Conservation (phyloP, 1,284 basidiomycete species). For the Melampsora larici-populina region DNA sequence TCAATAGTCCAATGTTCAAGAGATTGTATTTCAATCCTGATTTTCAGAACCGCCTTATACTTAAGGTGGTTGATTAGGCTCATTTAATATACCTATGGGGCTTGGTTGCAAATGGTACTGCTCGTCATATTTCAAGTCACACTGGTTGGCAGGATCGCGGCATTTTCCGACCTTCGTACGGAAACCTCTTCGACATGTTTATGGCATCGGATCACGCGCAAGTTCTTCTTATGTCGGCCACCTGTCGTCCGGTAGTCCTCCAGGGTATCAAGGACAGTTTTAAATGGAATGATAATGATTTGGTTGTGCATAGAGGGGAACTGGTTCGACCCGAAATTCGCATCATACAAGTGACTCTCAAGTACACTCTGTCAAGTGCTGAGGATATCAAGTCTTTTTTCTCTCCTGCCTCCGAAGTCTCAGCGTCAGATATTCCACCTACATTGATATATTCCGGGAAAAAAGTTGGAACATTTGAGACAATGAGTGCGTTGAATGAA, state of each 20-base stretch:
- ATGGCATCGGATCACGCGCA: background rate
- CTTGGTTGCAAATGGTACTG: background rate
- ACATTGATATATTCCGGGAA: conserved; percentile 2
- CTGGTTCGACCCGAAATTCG: conserved; percentile 14
- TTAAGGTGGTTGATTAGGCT: background rate
- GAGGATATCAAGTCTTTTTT: background rate
- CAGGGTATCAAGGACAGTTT: conserved; percentile 8
- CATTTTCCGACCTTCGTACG: conserved; percentile 3
- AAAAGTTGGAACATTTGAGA: background rate
- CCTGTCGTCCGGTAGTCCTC: conserved; percentile 6
- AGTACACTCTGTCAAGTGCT: background rate
- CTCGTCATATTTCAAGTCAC: background rate
- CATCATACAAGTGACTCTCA: background rate
- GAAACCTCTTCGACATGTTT: background rate
- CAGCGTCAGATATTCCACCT: background rate
- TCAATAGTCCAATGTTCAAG: no score
- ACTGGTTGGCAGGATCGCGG: background rate
- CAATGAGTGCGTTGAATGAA: background rate
- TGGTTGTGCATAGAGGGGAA: no score
- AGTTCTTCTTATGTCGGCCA: conserved; percentile 6
- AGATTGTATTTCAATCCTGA: background rate
- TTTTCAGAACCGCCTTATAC: background rate
- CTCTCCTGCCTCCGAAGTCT: background rate
- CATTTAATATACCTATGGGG: background rate
- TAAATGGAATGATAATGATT: no score